Evolutionary conservation across 768 basidiomycete genomes (phyloP).

Genomic region (Pseudohyphozyma bogoriensis): DNA sequence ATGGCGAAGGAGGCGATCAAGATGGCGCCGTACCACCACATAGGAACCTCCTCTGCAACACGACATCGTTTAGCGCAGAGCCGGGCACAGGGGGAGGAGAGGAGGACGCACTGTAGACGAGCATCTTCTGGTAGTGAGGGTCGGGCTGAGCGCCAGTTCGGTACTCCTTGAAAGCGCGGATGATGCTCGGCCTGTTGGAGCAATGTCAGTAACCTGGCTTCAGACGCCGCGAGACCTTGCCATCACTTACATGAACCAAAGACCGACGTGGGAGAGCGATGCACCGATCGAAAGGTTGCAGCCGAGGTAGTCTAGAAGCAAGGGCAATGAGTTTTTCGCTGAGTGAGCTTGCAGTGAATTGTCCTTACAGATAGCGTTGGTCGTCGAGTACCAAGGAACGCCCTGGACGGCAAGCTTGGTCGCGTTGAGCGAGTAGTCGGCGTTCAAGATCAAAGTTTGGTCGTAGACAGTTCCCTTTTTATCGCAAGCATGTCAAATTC

Average conservation of each 20-base stretch:
- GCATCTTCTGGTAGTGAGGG: conserved; percentile 26
- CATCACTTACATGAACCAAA: background rate
- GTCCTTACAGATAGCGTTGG: conserved; percentile 28
- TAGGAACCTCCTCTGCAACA: conserved; percentile 20
- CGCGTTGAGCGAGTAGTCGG: conserved; percentile 30
- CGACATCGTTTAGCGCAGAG: too few species aligned
- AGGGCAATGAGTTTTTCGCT: too few species aligned
- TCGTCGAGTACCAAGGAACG: conserved; percentile 18
- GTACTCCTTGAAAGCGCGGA: conserved; percentile 21
- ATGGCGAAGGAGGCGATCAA: conserved; percentile 26
- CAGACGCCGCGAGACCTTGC: background rate
- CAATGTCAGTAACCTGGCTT: background rate
- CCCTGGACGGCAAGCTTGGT: conserved; percentile 23
- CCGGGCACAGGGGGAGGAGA: too few species aligned
- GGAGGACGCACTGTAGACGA: conserved; percentile 4
- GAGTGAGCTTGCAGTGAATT: background rate
- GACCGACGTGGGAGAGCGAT: background rate
- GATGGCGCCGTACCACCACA: conserved; percentile 31
- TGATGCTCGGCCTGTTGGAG: background rate
- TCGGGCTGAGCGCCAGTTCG: conserved; percentile 22
- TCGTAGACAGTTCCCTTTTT: conserved; percentile 26
- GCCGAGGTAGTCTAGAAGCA: conserved; percentile 7
- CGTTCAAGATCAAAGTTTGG: conserved; percentile 31
- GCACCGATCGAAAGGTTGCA: conserved; percentile 22
- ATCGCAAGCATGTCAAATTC: background rate